Conservation (phyloP, 1,284 basidiomycete species). For the Ustilago shanxiensis region DNA sequence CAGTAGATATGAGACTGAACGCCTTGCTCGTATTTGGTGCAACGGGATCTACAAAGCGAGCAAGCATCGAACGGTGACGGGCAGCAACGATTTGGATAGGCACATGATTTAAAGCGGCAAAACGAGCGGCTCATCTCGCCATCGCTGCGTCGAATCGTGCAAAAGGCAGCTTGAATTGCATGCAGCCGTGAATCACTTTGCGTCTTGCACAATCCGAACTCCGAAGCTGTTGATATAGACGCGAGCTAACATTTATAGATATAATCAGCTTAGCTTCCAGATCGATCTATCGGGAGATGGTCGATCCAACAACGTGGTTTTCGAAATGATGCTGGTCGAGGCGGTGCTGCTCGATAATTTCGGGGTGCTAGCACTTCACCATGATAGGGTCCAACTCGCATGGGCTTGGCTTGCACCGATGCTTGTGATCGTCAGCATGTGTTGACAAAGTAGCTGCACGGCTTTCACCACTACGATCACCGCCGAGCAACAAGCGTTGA, state of each 20-base stretch:
- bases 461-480: too few relatives aligned
- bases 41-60: too few relatives aligned
- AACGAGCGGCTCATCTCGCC: conserved; percentile 33
- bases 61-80: not conserved
- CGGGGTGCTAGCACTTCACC: not conserved
- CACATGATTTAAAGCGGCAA: conserved; percentile 9
- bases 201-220: not conserved
- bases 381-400: not conserved
- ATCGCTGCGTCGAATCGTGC: conserved; percentile 9
- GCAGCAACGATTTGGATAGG: not conserved
- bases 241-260: not conserved
- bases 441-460: not conserved
- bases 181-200: not conserved
- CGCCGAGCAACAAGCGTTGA: too few relatives aligned
- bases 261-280: not conserved
- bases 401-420: not conserved
- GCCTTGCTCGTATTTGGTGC: too few relatives aligned
- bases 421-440: not conserved
- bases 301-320: not conserved
- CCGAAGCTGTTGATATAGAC: not conserved
- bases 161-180: not conserved
- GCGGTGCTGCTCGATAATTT: not conserved
- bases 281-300: not conserved
- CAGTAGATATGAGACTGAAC: too few relatives aligned
- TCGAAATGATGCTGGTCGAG: not conserved